phyloP scores from a whole-genome alignment of 176 grass and related monocot species.

The Dactylis glomerata region DNA sequence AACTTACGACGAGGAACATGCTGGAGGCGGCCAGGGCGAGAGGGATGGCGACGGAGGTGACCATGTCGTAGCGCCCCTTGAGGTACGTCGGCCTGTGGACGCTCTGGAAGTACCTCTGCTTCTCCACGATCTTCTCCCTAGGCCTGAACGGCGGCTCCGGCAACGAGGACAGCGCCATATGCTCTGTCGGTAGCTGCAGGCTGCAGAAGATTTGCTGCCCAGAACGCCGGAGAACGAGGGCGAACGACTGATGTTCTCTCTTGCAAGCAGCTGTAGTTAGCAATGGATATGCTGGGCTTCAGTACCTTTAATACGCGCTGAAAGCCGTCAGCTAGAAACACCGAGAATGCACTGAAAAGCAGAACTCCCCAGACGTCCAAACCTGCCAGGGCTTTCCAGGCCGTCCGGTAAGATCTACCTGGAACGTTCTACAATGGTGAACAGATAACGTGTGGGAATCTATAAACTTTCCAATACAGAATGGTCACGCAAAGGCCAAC shows the following conservation, averaged over 20 bases:
- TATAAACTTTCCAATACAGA: background rate
- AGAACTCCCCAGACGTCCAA: background rate
- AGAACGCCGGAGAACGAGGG: background rate
- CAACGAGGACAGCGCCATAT: constrained; percentile 12
- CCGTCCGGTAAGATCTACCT: background rate
- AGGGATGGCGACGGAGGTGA: constrained; percentile 77
- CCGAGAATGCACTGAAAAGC: constrained; percentile 13
- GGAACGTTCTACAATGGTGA: background rate
- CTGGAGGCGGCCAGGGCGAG: constrained; percentile 56
- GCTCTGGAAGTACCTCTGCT: constrained; percentile 70
- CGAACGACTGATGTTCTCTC: background rate
- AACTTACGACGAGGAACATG: constrained; percentile 58
- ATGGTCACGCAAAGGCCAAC: no score
- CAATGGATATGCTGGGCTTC: background rate
- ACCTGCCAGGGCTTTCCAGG: background rate
- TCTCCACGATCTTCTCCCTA: constrained; percentile 66
- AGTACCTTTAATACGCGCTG: background rate
- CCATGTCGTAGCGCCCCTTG: constrained; percentile 61
- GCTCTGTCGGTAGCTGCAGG: no score
- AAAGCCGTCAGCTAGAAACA: constrained; percentile 8
- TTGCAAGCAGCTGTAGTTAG: background rate
- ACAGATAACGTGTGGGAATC: background rate
- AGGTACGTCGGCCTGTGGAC: constrained; percentile 64
- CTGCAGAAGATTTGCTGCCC: background rate
- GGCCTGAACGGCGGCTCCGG: constrained; percentile 66